These are phyloP conservation scores for Physcomitrellopsis africana DNA, from an alignment of 225 moss, liverwort and hornwort species.

Conservation along the genomic window DNA sequence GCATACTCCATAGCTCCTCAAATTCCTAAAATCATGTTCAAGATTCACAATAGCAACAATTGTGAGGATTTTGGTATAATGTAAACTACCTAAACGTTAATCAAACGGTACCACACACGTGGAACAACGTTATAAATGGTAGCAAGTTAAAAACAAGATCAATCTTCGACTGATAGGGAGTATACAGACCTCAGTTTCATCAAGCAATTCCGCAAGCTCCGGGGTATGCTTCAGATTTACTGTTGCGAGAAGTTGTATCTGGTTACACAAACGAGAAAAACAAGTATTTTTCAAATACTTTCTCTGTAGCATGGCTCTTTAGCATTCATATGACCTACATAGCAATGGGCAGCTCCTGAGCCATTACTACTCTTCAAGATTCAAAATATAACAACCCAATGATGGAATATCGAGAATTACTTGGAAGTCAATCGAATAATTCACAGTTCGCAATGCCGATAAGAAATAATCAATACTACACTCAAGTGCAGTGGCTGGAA, in stretches of 20 bases:
- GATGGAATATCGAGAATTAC: neutral
- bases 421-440: neutral
- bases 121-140: neutral
- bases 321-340: neutral
- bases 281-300: neutral
- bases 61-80: conserved; percentile 9
- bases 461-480: neutral
- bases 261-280: conserved; percentile 30
- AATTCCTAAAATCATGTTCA: conserved; percentile 68
- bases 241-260: conserved; percentile 96
- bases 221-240: conserved; percentile 99
- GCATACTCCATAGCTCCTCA: conserved; percentile 87
- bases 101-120: neutral
- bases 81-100: neutral
- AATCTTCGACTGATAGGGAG: neutral
- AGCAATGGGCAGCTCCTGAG: neutral
- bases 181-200: conserved; percentile 78
- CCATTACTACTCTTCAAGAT: neutral
- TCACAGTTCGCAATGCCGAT: neutral
- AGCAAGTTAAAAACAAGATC: conserved; percentile 17
- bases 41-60: conserved; percentile 22
- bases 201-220: conserved; percentile 88
- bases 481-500: neutral
- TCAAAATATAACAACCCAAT: neutral
- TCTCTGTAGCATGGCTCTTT: neutral